phyloP scores from a whole-genome alignment of 177 flowering plant species.

The Vitis hybrid region DNA sequence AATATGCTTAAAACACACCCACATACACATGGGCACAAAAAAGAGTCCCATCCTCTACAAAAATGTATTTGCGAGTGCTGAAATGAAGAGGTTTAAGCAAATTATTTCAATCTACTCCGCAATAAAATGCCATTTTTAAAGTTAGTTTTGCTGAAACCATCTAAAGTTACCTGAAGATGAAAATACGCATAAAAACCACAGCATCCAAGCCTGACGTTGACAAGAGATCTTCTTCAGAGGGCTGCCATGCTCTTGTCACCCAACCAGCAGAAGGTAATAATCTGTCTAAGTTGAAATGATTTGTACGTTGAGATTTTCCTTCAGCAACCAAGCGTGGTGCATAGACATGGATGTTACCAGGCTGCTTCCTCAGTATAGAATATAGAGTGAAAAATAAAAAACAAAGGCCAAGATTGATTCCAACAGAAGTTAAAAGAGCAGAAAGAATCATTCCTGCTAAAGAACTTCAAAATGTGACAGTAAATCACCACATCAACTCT shows the following conservation, averaged over 20 bases:
- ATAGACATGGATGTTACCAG: conserved; percentile 56
- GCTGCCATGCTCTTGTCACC: conserved; percentile 74
- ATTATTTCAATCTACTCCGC: not conserved
- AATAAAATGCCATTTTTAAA: not conserved
- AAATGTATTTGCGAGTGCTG: too few relatives aligned
- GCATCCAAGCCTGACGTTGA: conserved; percentile 70
- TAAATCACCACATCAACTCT: too few relatives aligned
- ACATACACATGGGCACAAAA: too few relatives aligned
- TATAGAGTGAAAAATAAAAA: conserved; percentile 69
- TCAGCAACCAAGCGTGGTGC: conserved; percentile 71
- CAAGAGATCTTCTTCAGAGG: conserved; percentile 72
- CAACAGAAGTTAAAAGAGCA: conserved; percentile 90
- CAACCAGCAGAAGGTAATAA: conserved; percentile 80
- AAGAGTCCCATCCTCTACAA: too few relatives aligned
- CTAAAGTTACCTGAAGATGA: conserved; percentile 63
- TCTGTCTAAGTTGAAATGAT: conserved; percentile 53
- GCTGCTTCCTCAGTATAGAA: conserved; percentile 79
- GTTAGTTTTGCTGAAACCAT: not conserved
- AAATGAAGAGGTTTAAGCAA: not conserved
- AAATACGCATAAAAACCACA: conserved; percentile 74
- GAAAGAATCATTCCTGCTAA: conserved; percentile 65
- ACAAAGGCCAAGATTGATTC: conserved; percentile 82
- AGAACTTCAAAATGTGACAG: too few relatives aligned
- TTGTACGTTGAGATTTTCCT: conserved; percentile 30
- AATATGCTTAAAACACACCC: too few relatives aligned